Percentiles rank a stretch among this genome's conserved stretches.
Conservation (phyloP, 2,329 filamentous ascomycete genomes). For the Westerdykella ornata region DNA sequence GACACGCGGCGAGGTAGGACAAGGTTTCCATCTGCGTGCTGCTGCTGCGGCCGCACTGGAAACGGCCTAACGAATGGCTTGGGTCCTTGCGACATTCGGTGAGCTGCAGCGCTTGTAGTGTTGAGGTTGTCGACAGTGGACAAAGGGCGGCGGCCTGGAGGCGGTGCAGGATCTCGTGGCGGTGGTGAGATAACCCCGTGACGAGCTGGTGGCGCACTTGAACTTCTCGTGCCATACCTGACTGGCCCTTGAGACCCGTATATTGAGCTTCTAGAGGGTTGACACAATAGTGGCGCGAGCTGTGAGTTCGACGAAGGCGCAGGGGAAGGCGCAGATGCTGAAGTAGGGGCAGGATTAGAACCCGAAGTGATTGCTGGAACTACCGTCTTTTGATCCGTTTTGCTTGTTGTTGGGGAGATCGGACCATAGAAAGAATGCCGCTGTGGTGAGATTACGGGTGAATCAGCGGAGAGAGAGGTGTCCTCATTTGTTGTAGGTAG, state of each 20-base stretch:
- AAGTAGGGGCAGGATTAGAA: not conserved
- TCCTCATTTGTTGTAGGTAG: constrained; percentile 34
- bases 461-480: constrained; percentile 15
- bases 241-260: constrained; percentile 13
- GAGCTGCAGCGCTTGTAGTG: constrained; percentile 2
- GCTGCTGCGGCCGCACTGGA: constrained; percentile 30
- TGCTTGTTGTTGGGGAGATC: constrained; percentile 18
- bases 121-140: constrained; percentile 18
- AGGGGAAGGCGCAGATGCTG: not conserved
- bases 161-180: constrained; percentile 20
- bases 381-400: constrained; percentile 5
- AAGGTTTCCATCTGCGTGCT: constrained; percentile 20
- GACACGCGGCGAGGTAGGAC: constrained; percentile 28
- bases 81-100: constrained; percentile 26
- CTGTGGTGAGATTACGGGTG: constrained; percentile 13
- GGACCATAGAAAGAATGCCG: constrained; percentile 29
- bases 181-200: constrained; percentile 25
- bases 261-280: constrained; percentile 4
- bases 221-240: constrained; percentile 20
- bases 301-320: constrained; percentile 4
- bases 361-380: too few species aligned
- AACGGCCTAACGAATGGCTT: constrained; percentile 35
- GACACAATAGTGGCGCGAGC: constrained; percentile 5
- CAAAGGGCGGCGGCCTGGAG: constrained; percentile 20
- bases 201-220: constrained; percentile 19